Evolutionary conservation across 257 asterid species (phyloP).

Genomic region (Buddleja alternifolia): DNA sequence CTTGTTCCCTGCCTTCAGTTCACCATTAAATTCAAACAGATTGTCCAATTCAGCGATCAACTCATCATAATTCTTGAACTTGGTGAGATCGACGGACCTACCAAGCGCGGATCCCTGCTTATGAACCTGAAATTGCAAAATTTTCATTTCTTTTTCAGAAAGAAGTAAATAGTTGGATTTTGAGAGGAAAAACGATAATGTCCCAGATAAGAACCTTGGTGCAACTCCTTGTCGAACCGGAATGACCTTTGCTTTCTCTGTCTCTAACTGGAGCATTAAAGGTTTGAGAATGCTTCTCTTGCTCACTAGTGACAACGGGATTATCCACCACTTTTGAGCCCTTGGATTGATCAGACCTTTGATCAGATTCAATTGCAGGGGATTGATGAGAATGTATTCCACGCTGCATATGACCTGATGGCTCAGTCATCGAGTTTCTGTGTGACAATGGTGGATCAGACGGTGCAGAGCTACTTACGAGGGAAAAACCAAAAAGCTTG

Average conservation of each 20-base stretch:
- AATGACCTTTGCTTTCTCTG: slow-evolving; percentile 59
- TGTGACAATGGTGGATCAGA: slow-evolving; percentile 45
- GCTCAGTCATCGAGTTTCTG: slow-evolving; percentile 36
- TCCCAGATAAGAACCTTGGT: slow-evolving; percentile 67
- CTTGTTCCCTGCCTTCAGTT: slow-evolving; percentile 65
- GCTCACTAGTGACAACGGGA: slow-evolving; percentile 51
- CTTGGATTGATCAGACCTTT: slow-evolving; percentile 59
- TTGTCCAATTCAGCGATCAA: slow-evolving; percentile 75
- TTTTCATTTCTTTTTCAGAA: not conserved
- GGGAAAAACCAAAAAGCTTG: slow-evolving; percentile 86
- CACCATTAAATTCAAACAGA: slow-evolving; percentile 87
- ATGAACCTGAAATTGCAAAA: slow-evolving; percentile 66
- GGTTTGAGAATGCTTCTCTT: slow-evolving; percentile 56
- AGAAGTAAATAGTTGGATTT: not conserved
- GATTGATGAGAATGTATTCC: slow-evolving; percentile 46
- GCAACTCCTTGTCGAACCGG: slow-evolving; percentile 85
- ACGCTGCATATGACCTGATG: slow-evolving; percentile 35
- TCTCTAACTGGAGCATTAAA: slow-evolving; percentile 46
- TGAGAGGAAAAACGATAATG: not conserved
- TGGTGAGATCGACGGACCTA: slow-evolving; percentile 92
- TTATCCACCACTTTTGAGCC: slow-evolving; percentile 56
- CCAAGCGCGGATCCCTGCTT: slow-evolving; percentile 97
- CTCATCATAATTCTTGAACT: slow-evolving; percentile 73
- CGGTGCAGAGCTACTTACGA: slow-evolving; percentile 44
- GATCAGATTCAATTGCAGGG: slow-evolving; percentile 52